Evolutionary conservation across 2,329 filamentous ascomycete species (phyloP).

Genomic region (Phaeosphaeriaceae sp.): DNA sequence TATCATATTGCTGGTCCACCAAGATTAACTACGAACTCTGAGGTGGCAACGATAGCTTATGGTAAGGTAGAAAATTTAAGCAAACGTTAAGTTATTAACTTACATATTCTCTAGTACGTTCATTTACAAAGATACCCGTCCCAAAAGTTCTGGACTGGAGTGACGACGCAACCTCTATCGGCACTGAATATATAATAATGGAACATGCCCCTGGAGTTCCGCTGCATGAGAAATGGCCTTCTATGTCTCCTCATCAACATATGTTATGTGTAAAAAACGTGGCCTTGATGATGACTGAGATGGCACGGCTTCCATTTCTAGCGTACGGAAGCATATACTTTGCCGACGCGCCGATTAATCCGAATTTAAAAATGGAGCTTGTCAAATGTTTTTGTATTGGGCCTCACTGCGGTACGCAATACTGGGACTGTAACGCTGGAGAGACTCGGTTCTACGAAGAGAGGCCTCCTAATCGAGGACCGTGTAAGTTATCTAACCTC

Average conservation of each 20-base stretch:
- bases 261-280: conserved; percentile 39
- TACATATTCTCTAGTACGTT: conserved; percentile 31
- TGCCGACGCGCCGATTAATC: conserved; percentile 15
- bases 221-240: conserved; percentile 36
- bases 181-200: conserved; percentile 48
- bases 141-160: conserved; percentile 52
- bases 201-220: conserved; percentile 41
- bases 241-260: conserved; percentile 40
- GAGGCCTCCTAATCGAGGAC: conserved; percentile 40
- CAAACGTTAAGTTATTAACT: neutral
- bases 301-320: conserved; percentile 43
- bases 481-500: conserved; percentile 39
- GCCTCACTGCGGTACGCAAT: conserved; percentile 32
- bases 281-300: conserved; percentile 26
- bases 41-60: conserved; percentile 53
- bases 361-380: conserved; percentile 11
- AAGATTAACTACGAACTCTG: conserved; percentile 47
- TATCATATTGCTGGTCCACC: conserved; percentile 46
- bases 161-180: conserved; percentile 36
- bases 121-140: conserved; percentile 48
- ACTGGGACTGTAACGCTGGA: conserved; percentile 33
- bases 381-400: conserved; percentile 33
- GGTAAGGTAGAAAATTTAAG: conserved; percentile 30
- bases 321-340: conserved; percentile 43
- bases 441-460: conserved; percentile 43